Evolutionary conservation across 305 asterid species (phyloP).

Genomic region (Solanum hybrid): DNA sequence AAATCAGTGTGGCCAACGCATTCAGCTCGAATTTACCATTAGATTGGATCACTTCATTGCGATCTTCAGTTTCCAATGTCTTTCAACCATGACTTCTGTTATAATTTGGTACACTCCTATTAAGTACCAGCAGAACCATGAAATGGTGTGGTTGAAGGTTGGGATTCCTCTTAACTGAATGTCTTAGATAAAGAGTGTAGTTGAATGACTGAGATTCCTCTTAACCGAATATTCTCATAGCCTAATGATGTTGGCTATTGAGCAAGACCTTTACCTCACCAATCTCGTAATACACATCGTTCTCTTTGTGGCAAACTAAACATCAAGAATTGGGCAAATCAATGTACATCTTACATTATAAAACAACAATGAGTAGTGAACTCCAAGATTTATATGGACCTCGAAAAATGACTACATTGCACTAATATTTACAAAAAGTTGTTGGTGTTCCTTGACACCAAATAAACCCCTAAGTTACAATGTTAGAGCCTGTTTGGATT

Average conservation of each 20-base stretch:
- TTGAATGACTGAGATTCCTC: neutral
- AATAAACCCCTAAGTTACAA: neutral
- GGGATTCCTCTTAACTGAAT: neutral
- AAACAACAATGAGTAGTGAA: neutral
- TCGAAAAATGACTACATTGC: neutral
- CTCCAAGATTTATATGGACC: neutral
- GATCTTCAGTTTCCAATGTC: neutral
- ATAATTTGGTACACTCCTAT: neutral
- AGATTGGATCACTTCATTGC: neutral
- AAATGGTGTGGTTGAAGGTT: neutral
- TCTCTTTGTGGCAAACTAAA: neutral
- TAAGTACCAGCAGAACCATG: neutral
- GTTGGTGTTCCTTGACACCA: neutral
- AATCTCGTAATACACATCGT: neutral
- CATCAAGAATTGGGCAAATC: neutral
- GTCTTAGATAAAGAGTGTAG: neutral
- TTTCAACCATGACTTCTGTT: neutral
- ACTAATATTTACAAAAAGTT: neutral
- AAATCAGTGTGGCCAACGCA: neutral
- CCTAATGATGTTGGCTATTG: neutral
- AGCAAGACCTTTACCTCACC: neutral
- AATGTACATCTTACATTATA: neutral
- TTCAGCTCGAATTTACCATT: neutral
- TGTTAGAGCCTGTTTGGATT: neutral
- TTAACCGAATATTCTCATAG: neutral